Percentiles rank a stretch among this genome's conserved stretches.
These are phyloP conservation scores for Ananas comosus DNA, from an alignment of 176 grass and related monocot species.

Conservation along the genomic window DNA sequence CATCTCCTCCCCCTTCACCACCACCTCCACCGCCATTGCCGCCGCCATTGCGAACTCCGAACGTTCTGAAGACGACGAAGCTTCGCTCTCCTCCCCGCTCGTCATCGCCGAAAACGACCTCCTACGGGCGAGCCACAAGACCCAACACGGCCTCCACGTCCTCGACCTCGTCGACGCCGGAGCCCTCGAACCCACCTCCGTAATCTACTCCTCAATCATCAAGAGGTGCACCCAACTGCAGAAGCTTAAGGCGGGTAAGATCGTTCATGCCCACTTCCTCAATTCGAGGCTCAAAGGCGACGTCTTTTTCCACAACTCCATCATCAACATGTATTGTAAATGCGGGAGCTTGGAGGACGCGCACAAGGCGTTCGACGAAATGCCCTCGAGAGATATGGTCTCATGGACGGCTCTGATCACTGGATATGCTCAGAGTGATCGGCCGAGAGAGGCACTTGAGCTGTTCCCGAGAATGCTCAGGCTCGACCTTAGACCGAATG, in stretches of 20 bases:
- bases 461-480: constrained; percentile 44
- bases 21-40: background rate
- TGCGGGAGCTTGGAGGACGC: constrained; percentile 38
- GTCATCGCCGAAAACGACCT: constrained; percentile 17
- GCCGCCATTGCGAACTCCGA: background rate
- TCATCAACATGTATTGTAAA: constrained; percentile 51
- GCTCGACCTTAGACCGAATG: constrained; percentile 20
- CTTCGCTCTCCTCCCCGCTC: background rate
- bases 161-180: constrained; percentile 34
- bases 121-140: background rate
- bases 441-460: constrained; percentile 20
- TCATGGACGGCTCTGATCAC: constrained; percentile 62
- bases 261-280: constrained; percentile 28
- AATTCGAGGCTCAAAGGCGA: constrained; percentile 26
- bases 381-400: constrained; percentile 33
- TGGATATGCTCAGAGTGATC: constrained; percentile 52
- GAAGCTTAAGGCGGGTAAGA: constrained; percentile 23
- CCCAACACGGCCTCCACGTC: background rate
- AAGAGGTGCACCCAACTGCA: constrained; percentile 26
- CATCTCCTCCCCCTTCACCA: background rate
- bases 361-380: constrained; percentile 38
- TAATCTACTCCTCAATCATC: constrained; percentile 33
- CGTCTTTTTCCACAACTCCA: constrained; percentile 46
- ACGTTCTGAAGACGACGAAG: background rate
- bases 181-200: constrained; percentile 22